A percentile compares a stretch with the other conserved stretches of the same genome.
Conservation (phyloP, 2,329 filamentous ascomycete species). For the Exophiala lecanii-corni region DNA sequence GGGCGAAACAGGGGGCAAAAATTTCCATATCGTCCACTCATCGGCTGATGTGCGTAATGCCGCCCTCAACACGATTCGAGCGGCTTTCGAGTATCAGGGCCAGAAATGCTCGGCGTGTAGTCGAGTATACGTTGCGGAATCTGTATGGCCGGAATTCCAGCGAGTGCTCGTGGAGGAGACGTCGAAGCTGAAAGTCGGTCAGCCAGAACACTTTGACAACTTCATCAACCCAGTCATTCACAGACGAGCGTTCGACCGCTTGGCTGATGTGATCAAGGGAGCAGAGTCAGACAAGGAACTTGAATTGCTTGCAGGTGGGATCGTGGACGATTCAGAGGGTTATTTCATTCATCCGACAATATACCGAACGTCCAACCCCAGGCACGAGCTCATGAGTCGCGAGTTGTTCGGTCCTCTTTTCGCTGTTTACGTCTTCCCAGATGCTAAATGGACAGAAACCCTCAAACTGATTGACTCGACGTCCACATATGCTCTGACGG, state of each 20-base stretch:
- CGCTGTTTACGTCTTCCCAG: constrained; percentile 72
- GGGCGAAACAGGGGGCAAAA: constrained; percentile 85
- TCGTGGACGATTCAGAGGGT: constrained; percentile 70
- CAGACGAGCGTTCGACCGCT: constrained; percentile 73
- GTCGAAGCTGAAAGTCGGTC: constrained; percentile 65
- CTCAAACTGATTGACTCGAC: constrained; percentile 48
- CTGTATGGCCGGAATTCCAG: constrained; percentile 68
- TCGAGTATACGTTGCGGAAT: constrained; percentile 71
- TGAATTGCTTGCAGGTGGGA: constrained; percentile 69
- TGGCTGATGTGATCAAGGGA: constrained; percentile 69
- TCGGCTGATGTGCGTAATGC: constrained; percentile 75
- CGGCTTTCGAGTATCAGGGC: constrained; percentile 85
- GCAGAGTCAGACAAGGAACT: constrained; percentile 72
- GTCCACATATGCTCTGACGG: constrained; percentile 39
- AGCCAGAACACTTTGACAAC: constrained; percentile 65
- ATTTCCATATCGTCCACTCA: constrained; percentile 79
- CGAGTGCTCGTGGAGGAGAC: constrained; percentile 64
- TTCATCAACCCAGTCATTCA: constrained; percentile 89
- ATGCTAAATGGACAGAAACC: constrained; percentile 49
- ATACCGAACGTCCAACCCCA: constrained; percentile 68
- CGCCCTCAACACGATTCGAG: constrained; percentile 74
- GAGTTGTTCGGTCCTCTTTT: constrained; percentile 82
- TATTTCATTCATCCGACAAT: constrained; percentile 83
- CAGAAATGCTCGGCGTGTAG: constrained; percentile 89
- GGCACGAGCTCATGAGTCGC: constrained; percentile 67